A percentile compares a stretch with the other conserved stretches of the same genome.
Conservation (phyloP, 2,329 filamentous ascomycete species). For the Aspergillus ochraceoroseus region DNA sequence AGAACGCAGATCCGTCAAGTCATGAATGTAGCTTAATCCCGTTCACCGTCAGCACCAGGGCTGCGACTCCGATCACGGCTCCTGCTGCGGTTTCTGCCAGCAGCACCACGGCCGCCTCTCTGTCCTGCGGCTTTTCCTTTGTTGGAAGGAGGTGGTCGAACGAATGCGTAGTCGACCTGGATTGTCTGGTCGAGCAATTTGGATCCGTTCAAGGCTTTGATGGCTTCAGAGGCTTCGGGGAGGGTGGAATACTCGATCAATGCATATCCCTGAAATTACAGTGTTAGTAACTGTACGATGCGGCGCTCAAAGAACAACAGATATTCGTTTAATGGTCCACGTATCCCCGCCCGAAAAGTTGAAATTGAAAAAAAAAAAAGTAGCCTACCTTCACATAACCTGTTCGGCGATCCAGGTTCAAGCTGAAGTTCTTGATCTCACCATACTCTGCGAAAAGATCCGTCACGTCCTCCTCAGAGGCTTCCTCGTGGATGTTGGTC, state of each 20-base stretch:
- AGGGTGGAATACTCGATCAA: slow-evolving; percentile 63
- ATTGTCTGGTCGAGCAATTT: slow-evolving; percentile 64
- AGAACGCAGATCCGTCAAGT: slow-evolving; percentile 1
- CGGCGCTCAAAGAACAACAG: not conserved
- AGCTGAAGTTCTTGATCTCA: slow-evolving; percentile 62
- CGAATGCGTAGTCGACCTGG: slow-evolving; percentile 61
- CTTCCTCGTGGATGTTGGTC: slow-evolving; percentile 65
- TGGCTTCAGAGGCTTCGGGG: slow-evolving; percentile 58
- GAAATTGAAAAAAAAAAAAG: not conserved
- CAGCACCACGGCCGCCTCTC: slow-evolving; percentile 44
- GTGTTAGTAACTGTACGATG: slow-evolving; percentile 15
- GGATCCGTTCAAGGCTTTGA: slow-evolving; percentile 56
- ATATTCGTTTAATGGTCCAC: too few relatives aligned
- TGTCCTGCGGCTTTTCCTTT: slow-evolving; percentile 40
- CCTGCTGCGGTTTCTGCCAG: slow-evolving; percentile 40
- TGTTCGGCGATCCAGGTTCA: slow-evolving; percentile 61
- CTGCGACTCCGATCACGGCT: slow-evolving; percentile 47
- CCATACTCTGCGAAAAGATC: slow-evolving; percentile 63
- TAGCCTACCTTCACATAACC: slow-evolving; percentile 61
- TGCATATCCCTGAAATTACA: slow-evolving; percentile 54
- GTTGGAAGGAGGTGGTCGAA: slow-evolving; percentile 52
- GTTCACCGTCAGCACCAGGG: slow-evolving; percentile 37
- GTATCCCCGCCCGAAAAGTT: too few relatives aligned
- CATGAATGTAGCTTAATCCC: slow-evolving; percentile 27
- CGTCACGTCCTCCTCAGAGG: slow-evolving; percentile 61